Conservation (phyloP, 164 flowering plant genomes). For the Aristolochia fimbriata region DNA sequence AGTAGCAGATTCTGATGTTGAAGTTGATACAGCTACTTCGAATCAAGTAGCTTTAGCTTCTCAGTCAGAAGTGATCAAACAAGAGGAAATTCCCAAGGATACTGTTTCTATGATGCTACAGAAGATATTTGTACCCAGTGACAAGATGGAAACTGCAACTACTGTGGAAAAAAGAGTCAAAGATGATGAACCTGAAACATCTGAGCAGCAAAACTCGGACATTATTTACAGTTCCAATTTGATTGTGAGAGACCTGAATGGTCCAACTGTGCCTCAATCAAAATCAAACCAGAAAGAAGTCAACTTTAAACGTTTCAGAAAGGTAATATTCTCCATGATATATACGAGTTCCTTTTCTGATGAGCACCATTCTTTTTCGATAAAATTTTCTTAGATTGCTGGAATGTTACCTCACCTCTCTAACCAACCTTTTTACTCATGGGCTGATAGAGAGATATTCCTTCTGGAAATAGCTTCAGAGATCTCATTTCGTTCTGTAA, state of each 20-base stretch:
- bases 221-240: conserved; percentile 63
- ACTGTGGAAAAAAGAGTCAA: conserved; percentile 14
- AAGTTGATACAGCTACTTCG: conserved; percentile 47
- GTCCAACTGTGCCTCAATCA: conserved; percentile 13
- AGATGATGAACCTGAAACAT: conserved; percentile 30
- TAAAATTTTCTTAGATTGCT: neutral
- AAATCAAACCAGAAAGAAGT: conserved; percentile 14
- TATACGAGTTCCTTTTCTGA: neutral
- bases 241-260: conserved; percentile 31
- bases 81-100: conserved; percentile 14
- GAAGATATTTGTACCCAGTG: conserved; percentile 5
- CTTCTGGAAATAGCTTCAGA: conserved; percentile 68
- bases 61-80: conserved; percentile 12
- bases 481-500: conserved; percentile 70
- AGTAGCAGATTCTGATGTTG: conserved; percentile 87
- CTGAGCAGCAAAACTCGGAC: conserved; percentile 27
- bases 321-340: conserved; percentile 29
- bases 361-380: neutral
- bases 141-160: conserved; percentile 8
- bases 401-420: neutral
- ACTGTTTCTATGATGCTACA: conserved; percentile 9
- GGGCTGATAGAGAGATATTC: conserved; percentile 16
- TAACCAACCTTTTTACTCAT: neutral
- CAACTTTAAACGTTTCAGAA: conserved; percentile 76
- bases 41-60: conserved; percentile 13